Base-by-base conservation (phyloP, 2,329 filamentous ascomycete genomes). In the Nakataea oryzae region DNA sequence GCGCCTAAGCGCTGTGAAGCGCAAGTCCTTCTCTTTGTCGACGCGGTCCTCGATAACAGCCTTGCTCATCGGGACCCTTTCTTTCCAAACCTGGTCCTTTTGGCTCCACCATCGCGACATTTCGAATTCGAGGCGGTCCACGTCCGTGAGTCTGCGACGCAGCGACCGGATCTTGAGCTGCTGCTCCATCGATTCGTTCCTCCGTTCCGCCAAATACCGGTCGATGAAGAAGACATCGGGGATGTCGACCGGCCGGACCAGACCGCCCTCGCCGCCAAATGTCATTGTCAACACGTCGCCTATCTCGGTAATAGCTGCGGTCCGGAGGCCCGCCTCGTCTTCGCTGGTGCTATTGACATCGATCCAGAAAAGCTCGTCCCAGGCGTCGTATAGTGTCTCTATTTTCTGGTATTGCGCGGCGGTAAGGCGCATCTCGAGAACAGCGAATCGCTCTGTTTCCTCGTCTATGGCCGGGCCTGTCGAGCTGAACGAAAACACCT, bases 321-420 rank as follows among this genome's bases (percentile, higher is more conserved):
- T 64, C 60, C 27, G 63, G 54, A 57, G 54, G 14, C 27, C 34
- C n/a, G 26, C 24, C n/a, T 57, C 50, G 32, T 56, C 55, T 41
- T 61, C 60, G 2, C 11, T 29, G 29, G n/a, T 12, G 30, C 54
- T 61, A 5, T 57, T 57, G 21, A 26, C 54, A 12, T 61, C 60
- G 26, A 57, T 57, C 67, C 72, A 72, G 47, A 74, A 70, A 21
- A 74, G 66, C 47, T 69, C 67, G 32, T 74, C 74, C 61, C 74
- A 70, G 27, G 73, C 71, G 62, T 73, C 71, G 65, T 74, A 74
- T 50, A 74, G 67, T 54, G 72, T 73, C 7, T 78, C 76, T 27
- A 96, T 85, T 67, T 93, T 83, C 73, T 96, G 95, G 4, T 91
- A 90, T 64, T 90, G 87, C 75, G 95, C 95, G 75, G 93, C 87